A percentile compares a stretch with the other conserved stretches of the same genome.
Evolutionary conservation across 352 stramenopile species (phyloP).

Genomic region (Thalassiosira livingstoniorum): DNA sequence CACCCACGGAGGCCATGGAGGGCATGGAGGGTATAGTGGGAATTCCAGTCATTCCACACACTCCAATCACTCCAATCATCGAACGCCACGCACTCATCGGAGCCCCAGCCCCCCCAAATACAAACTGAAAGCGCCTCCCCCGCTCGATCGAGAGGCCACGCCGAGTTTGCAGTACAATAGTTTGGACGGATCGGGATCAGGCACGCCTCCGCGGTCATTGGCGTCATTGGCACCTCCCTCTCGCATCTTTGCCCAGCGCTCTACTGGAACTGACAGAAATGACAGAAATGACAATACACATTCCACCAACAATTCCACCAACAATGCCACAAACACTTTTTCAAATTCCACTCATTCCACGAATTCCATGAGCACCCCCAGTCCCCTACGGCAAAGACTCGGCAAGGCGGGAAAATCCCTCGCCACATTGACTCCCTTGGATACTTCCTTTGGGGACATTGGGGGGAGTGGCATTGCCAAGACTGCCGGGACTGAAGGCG

Average conservation of each 20-base stretch:
- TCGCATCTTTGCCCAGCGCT: conserved; percentile 1
- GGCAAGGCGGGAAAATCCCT: too few relatives aligned
- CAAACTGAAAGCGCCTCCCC: conserved; percentile 54
- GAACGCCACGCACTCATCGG: neutral
- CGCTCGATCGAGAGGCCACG: conserved; percentile 28
- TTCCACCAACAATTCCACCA: neutral
- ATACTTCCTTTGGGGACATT: conserved; percentile 25
- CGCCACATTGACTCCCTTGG: conserved; percentile 17
- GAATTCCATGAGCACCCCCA: conserved; percentile 6
- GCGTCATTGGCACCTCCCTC: conserved; percentile 4
- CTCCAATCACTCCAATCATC: too few relatives aligned
- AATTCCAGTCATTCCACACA: too few relatives aligned
- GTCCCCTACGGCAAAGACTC: conserved; percentile 14
- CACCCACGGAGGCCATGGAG: neutral
- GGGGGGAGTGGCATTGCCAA: too few relatives aligned
- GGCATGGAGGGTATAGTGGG: too few relatives aligned
- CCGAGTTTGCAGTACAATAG: conserved; percentile 17
- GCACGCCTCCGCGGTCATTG: neutral
- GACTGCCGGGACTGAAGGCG: too few relatives aligned
- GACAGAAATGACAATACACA: neutral
- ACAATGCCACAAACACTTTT: neutral
- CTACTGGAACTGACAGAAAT: neutral
- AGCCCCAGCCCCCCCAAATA: conserved; percentile 47
- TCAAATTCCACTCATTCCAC: too few relatives aligned
- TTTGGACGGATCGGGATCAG: conserved; percentile 3